Evolutionary conservation across 345 rosid species (phyloP).

Genomic region (Eucalyptus victrix): DNA sequence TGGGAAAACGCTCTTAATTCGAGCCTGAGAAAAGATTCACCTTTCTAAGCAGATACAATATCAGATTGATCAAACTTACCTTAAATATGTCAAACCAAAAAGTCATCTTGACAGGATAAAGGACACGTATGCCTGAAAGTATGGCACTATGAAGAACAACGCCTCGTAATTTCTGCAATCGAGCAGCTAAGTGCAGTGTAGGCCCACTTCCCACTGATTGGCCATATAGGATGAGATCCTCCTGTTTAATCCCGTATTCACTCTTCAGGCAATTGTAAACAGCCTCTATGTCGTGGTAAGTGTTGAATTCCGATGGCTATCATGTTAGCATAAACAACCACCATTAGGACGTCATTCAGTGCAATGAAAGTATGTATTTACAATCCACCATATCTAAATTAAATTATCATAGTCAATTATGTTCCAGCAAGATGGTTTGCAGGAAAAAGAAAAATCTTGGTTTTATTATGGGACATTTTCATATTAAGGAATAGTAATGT

Average conservation of each 20-base stretch:
- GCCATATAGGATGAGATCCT: conserved; percentile 81
- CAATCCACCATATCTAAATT: neutral
- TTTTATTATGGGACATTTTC: neutral
- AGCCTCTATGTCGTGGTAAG: conserved; percentile 90
- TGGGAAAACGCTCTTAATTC: neutral
- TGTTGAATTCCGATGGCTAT: conserved; percentile 90
- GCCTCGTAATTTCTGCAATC: conserved; percentile 58
- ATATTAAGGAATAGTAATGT: neutral
- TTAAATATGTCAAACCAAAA: conserved; percentile 91
- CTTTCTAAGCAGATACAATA: neutral
- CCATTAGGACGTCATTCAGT: neutral
- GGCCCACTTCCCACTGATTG: conserved; percentile 99
- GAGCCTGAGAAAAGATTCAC: neutral
- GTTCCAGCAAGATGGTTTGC: neutral
- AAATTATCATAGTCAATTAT: neutral
- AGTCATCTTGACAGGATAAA: conserved; percentile 91
- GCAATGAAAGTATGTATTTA: neutral
- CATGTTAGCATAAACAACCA: neutral
- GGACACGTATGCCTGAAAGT: conserved; percentile 86
- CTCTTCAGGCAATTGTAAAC: conserved; percentile 68
- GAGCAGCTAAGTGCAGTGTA: conserved; percentile 73
- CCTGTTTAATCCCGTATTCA: conserved; percentile 62
- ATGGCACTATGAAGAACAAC: conserved; percentile 96
- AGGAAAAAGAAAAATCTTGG: neutral
- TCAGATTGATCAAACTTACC: conserved; percentile 19